These are phyloP conservation scores for Leonotis leonurus DNA, from an alignment of 257 asterid species.

Conservation along the genomic window DNA sequence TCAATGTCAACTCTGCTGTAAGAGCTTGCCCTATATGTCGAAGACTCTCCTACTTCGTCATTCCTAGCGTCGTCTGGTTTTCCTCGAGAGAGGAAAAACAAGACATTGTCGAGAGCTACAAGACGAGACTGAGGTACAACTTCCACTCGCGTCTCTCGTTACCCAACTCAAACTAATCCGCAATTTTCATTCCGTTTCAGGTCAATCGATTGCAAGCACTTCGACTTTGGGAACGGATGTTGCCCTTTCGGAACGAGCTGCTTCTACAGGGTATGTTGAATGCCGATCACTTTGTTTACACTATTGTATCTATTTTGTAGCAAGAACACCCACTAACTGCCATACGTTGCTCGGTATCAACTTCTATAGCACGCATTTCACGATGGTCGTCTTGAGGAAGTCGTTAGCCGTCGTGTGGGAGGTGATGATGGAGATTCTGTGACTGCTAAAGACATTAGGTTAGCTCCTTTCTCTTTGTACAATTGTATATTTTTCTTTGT, in stretches of 20 bases:
- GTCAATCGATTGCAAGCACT: constrained; percentile 96
- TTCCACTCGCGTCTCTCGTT: neutral
- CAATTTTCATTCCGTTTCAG: constrained; percentile 41
- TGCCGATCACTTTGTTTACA: neutral
- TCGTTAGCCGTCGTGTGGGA: constrained; percentile 56
- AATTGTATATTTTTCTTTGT: neutral
- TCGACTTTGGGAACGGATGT: constrained; percentile 84
- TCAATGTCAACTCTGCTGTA: constrained; percentile 66
- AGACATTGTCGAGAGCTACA: constrained; percentile 72
- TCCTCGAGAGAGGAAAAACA: constrained; percentile 63
- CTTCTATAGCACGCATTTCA: constrained; percentile 65
- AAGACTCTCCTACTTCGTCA: constrained; percentile 78
- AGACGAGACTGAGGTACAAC: constrained; percentile 65
- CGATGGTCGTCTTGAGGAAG: constrained; percentile 81
- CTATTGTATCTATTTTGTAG: too few species aligned
- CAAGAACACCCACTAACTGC: too few species aligned
- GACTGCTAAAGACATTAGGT: constrained; percentile 70
- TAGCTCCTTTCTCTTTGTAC: neutral
- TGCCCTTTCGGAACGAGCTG: constrained; percentile 97
- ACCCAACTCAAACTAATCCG: neutral
- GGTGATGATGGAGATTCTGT: constrained; percentile 59
- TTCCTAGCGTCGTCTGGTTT: constrained; percentile 93
- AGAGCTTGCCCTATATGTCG: constrained; percentile 95
- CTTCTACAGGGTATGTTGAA: constrained; percentile 68
- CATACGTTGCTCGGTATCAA: neutral